These are phyloP conservation scores for Carex parvula DNA, from an alignment of 176 grass and related monocot species.

Conservation along the genomic window DNA sequence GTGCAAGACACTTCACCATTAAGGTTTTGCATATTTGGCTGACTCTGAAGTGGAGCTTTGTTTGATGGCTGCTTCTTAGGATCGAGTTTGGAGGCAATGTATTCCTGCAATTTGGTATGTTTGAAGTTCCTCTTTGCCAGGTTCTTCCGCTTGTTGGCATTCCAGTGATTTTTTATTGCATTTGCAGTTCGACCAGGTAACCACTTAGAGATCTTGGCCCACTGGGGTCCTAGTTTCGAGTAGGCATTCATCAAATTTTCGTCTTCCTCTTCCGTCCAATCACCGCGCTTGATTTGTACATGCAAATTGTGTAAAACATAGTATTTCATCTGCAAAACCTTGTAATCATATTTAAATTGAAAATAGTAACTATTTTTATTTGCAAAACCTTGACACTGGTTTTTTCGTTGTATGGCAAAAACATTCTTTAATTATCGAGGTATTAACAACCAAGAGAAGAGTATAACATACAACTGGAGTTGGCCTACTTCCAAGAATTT, in stretches of 20 bases:
- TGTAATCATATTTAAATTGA: background rate
- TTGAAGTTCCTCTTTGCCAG: background rate
- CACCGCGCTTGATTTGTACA: background rate
- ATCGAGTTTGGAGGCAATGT: background rate
- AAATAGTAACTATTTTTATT: background rate
- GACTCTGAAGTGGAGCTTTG: background rate
- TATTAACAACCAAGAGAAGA: too few species aligned
- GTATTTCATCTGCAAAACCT: background rate
- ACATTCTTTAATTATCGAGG: too few species aligned
- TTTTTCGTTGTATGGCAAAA: too few species aligned
- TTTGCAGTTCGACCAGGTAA: slow-evolving; percentile 25
- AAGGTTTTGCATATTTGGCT: background rate
- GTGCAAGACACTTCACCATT: background rate
- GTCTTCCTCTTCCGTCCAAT: slow-evolving; percentile 32
- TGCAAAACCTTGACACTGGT: too few species aligned
- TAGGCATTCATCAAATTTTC: slow-evolving; percentile 19
- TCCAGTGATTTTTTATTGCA: slow-evolving; percentile 37
- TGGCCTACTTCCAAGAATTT: too few species aligned
- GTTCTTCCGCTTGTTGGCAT: slow-evolving; percentile 25
- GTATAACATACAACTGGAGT: too few species aligned
- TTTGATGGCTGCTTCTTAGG: background rate
- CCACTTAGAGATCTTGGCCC: slow-evolving; percentile 24
- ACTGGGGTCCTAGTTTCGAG: background rate
- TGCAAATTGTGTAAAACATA: background rate
- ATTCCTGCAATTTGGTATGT: slow-evolving; percentile 13